Conservation (phyloP, 805 yeast species). For the Saturnispora saitoi region DNA sequence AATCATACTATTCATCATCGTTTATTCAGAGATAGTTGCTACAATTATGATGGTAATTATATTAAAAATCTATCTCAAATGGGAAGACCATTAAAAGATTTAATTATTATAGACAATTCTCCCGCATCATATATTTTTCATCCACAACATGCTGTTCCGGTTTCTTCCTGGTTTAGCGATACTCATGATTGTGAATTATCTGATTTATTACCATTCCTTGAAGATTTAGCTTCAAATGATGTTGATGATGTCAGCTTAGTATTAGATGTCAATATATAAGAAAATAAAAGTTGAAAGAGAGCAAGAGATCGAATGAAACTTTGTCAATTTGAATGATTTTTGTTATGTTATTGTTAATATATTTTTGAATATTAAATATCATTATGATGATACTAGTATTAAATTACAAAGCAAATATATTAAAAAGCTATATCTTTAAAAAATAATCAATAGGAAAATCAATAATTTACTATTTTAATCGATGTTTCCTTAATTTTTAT, state of each 20-base stretch:
- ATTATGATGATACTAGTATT: too few species aligned
- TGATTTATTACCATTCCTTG: conserved; percentile 84
- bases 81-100: conserved; percentile 81
- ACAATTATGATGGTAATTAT: conserved; percentile 87
- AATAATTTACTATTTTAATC: too few species aligned
- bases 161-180: conserved; percentile 97
- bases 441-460: too few species aligned
- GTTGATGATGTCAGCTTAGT: conserved; percentile 84
- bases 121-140: conserved; percentile 98
- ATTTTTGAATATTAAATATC: too few species aligned
- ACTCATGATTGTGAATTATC: conserved; percentile 92
- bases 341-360: too few species aligned
- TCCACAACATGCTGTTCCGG: conserved; percentile 96
- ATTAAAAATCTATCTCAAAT: conserved; percentile 89
- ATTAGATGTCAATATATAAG: conserved; percentile 58
- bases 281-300: conserved; percentile 9
- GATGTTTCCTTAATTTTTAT: not conserved
- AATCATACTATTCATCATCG: conserved; percentile 76
- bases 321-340: too few species aligned
- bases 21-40: conserved; percentile 89
- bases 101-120: conserved; percentile 90
- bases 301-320: too few species aligned
- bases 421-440: too few species aligned
- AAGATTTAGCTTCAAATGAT: conserved; percentile 62
- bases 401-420: too few species aligned